These are phyloP conservation scores for Clarireedia sp. DNA, from an alignment of 2,329 filamentous ascomycete genomes.

Conservation along the genomic window DNA sequence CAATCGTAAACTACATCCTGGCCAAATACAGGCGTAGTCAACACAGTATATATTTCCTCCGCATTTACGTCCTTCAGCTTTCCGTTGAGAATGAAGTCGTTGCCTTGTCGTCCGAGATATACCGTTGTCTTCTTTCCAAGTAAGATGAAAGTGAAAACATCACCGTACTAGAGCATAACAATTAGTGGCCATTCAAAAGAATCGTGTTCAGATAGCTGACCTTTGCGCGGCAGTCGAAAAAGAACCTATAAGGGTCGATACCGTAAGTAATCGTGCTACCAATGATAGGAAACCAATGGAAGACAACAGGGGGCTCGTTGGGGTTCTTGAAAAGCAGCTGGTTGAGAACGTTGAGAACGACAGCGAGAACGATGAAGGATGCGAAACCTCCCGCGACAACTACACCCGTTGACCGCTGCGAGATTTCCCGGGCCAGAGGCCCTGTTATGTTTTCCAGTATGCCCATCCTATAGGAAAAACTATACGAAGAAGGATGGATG, in stretches of 20 bases:
- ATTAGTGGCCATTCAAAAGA: conserved; percentile 10
- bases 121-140: conserved; percentile 87
- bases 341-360: conserved; percentile 70
- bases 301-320: conserved; percentile 73
- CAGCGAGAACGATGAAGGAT: conserved; percentile 42
- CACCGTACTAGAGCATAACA: conserved; percentile 57
- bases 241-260: conserved; percentile 88
- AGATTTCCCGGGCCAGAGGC: conserved; percentile 24
- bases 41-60: conserved; percentile 79
- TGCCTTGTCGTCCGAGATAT: conserved; percentile 71
- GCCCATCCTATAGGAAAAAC: conserved; percentile 20
- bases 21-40: conserved; percentile 68
- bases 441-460: conserved; percentile 24
- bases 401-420: conserved; percentile 23
- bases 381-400: conserved; percentile 22
- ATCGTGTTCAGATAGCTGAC: conserved; percentile 42
- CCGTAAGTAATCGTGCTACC: conserved; percentile 91
- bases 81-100: conserved; percentile 87
- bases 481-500: neutral
- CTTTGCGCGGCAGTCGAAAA: conserved; percentile 65
- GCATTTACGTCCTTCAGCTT: conserved; percentile 85
- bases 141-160: conserved; percentile 83
- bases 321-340: conserved; percentile 77
- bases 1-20: conserved; percentile 86
- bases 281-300: conserved; percentile 74